Base-by-base conservation (phyloP, 805 yeast species). In the Starmera caribaea region DNA sequence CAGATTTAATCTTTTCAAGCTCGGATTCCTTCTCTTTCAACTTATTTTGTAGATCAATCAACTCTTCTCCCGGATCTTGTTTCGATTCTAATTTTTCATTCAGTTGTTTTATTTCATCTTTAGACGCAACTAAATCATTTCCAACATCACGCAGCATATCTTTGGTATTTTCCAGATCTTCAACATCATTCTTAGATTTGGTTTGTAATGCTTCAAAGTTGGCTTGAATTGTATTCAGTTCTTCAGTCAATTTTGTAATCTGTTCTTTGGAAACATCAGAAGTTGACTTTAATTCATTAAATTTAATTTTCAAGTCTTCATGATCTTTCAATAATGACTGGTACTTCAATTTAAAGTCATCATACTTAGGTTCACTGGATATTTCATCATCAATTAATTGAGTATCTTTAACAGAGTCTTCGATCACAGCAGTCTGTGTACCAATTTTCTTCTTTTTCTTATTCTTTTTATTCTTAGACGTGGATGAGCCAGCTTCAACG, bases 121-220 rank as follows among this genome's bases (percentile, higher is more conserved):
- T 76, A 0, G 87, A 75, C 5, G 73, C 71, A 1, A 88, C 94
- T 8, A 88, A 65, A 37, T 86, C 94, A 50, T 83, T 74, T 1
- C 96, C 96, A 24, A 88, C 69, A 41, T 74, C 77, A 45, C 71
- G 71, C 39, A 89, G 57, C 85, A 81, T 84, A 42, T 87, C 96
- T 50, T 79, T 74, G 38, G 83, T 66, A 38, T 67, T 70, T 36
- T 77, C 87, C 14, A 87, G 62, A 51, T 88, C 95, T 40, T 76
- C 83, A 11, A 53, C 42, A 8, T 60, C 57, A 3, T 30, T 10
- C 1, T 35, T 31, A 1, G 29, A 28, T 5, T 35, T 33, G 32
- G 42, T 38, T 9, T 49, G 45, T 4, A 60, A 39, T 10, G 52
- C 12, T 34, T 51, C 41, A 35, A 51, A 35, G 36, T 52, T 46